phyloP scores from a whole-genome alignment of 1,284 basidiomycete species.

The Cryptococcus wingfieldii region DNA sequence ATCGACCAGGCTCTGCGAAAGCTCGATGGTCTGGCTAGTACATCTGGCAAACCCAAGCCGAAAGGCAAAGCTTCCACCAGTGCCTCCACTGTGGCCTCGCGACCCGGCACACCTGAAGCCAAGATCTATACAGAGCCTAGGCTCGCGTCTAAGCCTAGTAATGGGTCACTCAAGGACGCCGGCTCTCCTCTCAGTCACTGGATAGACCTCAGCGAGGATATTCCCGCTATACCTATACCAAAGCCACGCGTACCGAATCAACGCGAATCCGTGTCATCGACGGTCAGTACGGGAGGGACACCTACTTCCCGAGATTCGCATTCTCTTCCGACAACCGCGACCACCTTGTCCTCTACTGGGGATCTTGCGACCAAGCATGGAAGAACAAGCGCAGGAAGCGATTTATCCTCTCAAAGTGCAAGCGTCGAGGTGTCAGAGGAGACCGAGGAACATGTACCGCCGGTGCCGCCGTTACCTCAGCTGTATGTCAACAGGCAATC shows the following conservation, averaged over 20 bases:
- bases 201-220: slow-evolving; percentile 30
- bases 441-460: slow-evolving; percentile 69
- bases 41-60: slow-evolving; percentile 55
- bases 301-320: slow-evolving; percentile 40
- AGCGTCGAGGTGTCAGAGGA: slow-evolving; percentile 29
- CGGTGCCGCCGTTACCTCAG: slow-evolving; percentile 93
- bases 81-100: slow-evolving; percentile 55
- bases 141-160: slow-evolving; percentile 15
- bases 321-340: slow-evolving; percentile 59
- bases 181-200: slow-evolving; percentile 34
- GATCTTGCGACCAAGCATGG: slow-evolving; percentile 46
- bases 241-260: slow-evolving; percentile 50
- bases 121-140: slow-evolving; percentile 53
- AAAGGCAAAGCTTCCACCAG: slow-evolving; percentile 31
- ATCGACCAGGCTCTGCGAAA: slow-evolving; percentile 89
- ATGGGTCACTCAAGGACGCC: slow-evolving; percentile 14
- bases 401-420: slow-evolving; percentile 56
- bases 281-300: slow-evolving; percentile 62
- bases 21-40: slow-evolving; percentile 80
- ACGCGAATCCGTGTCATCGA: slow-evolving; percentile 84
- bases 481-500: slow-evolving; percentile 58
- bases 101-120: slow-evolving; percentile 63
- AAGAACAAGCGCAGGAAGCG: slow-evolving; percentile 68
- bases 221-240: slow-evolving; percentile 13
- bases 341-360: slow-evolving; percentile 55